Evolutionary conservation across 495 filamentous ascomycete species (phyloP), one percentile per base, ranked within the genome.

Genomic region (Halenospora varia): DNA sequence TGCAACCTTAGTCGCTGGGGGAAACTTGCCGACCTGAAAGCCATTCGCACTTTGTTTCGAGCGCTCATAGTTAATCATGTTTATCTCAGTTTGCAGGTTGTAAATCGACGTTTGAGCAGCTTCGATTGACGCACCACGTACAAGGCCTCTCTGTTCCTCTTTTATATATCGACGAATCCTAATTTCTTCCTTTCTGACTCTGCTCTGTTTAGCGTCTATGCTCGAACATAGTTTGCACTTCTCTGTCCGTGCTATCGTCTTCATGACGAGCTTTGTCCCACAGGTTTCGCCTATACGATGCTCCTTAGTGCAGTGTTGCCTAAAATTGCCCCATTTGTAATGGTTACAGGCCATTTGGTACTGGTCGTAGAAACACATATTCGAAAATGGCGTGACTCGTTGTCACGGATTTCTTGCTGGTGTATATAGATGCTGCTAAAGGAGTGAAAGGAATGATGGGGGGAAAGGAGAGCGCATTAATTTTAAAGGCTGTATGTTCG

Each of bases 221-320:
- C 94, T 92, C 63, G 93, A 88, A 81, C 94, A 98, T 10, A 60
- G 56, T 26, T 63, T 66, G 50, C 66, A 68, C 25, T 66, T 63
- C 10, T 62, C 52, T 3, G 10, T 17, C 17, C 42, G 23, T 17
- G 23, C 10, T n/a, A 49, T 46, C 18, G 53, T 50, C 10, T 52
- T 55, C 63, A 66, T 68, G 25, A 64, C 58, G 3, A 71, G 61
- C 77, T 88, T 94, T 78, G 96, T 91, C 65, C 94, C 94, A 75
- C 94, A 98, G 42, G 94, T 97, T 80, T 98, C 94, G 68, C 94
- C 94, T 48, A 87, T 97, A 65, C 95, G 90, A 76, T 97, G 96
- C 67, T 98, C 94, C 73, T 88, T 88, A 70, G 88, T 85, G 83
- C 95, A 98, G 63, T 96, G 94, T 72, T 92, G 82, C 59, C 89